phyloP scores from a whole-genome alignment of 148 eudicot genomes.

The Polygonum aviculare region DNA sequence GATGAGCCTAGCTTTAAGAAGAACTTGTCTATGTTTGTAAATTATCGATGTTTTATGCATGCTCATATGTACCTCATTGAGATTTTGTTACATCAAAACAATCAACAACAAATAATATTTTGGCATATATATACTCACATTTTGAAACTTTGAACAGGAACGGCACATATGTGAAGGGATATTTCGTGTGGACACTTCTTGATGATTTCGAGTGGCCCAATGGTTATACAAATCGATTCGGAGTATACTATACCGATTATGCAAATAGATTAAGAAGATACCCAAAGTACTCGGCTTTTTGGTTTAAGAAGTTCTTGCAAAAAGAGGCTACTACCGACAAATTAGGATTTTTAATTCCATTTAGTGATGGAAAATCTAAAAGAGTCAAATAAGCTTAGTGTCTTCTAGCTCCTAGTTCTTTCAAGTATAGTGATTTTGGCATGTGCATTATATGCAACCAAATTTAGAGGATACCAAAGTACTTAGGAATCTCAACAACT shows the following conservation, averaged over 20 bases:
- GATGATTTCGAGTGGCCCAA: conserved; percentile 52
- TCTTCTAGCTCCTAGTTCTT: not conserved
- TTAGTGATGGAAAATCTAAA: too few relatives aligned
- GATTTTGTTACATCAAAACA: not conserved
- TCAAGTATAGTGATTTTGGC: too few relatives aligned
- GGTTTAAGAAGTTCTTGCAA: not conserved
- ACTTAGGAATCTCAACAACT: too few relatives aligned
- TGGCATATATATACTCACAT: too few relatives aligned
- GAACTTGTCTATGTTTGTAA: too few relatives aligned
- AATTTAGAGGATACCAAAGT: not conserved
- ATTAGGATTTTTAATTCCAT: not conserved
- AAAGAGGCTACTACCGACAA: not conserved
- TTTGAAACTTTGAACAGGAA: conserved; percentile 18
- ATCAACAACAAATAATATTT: not conserved
- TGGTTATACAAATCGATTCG: conserved; percentile 34
- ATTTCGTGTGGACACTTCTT: conserved; percentile 54
- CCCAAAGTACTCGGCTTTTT: not conserved
- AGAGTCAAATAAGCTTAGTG: not conserved
- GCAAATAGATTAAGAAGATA: not conserved
- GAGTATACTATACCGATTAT: conserved; percentile 33
- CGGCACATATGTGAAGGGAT: conserved; percentile 49
- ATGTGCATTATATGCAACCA: too few relatives aligned
- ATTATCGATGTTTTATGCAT: too few relatives aligned
- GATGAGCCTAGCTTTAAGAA: too few relatives aligned
- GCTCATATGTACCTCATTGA: not conserved